Evolutionary conservation across 2,329 filamentous ascomycete species (phyloP), one percentile per base, ranked within the genome.

Genomic region (Ceratocystis lukuohia): DNA sequence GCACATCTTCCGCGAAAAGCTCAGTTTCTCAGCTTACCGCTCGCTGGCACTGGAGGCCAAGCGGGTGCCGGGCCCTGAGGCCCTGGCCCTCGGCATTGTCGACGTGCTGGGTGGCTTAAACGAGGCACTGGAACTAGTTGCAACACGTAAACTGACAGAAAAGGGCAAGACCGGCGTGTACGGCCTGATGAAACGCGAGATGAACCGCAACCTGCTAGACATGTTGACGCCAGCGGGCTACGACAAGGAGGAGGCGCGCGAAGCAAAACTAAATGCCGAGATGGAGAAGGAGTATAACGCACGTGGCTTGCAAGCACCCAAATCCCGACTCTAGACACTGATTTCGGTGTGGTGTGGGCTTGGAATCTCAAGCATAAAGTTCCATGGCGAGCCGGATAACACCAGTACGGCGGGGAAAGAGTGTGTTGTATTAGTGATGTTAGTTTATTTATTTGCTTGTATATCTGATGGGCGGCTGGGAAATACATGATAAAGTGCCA

Each of bases 11-110:
- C 80, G 88, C 15, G 77, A 86, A 70, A 94, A 93, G 75, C 74
- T 87, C 2, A 71, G 80, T 0, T 74, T 80, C 7, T 74, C 79
- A 0, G 79, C 80, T 0, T 88, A 86, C 73, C 80, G 88, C 45
- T 77, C 78, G 53, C 76, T 93, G 69, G 82, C 90, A 5, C 80
- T 94, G n/a, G 89, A 92, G 74, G 88, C 87, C 3, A 81, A 80
- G 70, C 80, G 89, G 65, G 91, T 86, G 72, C 77, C 80, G 17
- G 88, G 82, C 0, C 74, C 78, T 2, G 80, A 87, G 57, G 87
- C 89, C 0, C 74, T 90, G 0, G 79, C 82, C 65, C 80, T 79
- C 0, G 88, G 88, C 0, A 77, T 94, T 22, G 84, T 89, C 0
- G 89, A 94, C 73, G 82, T 73, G 0, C 70, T 88, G 0, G 88